These are phyloP conservation scores for Didymosphaeria variabile DNA, from an alignment of 2,329 filamentous ascomycete genomes.

Conservation along the genomic window DNA sequence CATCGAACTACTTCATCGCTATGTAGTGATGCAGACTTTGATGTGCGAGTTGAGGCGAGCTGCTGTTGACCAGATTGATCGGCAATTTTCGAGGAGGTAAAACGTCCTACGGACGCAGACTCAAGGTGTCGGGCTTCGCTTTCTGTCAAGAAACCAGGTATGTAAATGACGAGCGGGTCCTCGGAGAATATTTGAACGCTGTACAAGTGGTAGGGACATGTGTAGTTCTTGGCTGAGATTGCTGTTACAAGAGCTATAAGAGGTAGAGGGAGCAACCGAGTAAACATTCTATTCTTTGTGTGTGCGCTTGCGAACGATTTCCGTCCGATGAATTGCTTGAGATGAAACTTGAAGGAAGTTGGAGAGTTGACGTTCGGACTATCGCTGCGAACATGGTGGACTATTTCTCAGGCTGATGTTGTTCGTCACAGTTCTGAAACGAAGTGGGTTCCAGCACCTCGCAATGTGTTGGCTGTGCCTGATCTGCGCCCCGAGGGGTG, in stretches of 20 bases:
- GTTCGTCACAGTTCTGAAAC: constrained; percentile 26
- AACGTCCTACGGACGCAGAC: constrained; percentile 55
- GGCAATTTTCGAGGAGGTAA: constrained; percentile 32
- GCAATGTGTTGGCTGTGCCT: constrained; percentile 22
- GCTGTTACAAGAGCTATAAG: constrained; percentile 17
- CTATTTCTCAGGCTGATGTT: constrained; percentile 11
- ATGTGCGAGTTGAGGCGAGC: constrained; percentile 31
- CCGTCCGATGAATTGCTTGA: not conserved
- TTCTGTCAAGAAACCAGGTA: constrained; percentile 62
- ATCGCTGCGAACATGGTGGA: constrained; percentile 10
- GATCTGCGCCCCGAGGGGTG: constrained; percentile 20
- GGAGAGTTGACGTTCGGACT: constrained; percentile 1
- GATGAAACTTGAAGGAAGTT: not conserved
- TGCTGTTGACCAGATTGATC: constrained; percentile 32
- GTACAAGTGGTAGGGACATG: constrained; percentile 50
- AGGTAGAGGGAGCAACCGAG: constrained; percentile 13
- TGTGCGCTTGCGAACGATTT: not conserved
- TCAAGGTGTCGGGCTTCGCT: constrained; percentile 60
- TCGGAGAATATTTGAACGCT: constrained; percentile 60
- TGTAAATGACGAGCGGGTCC: constrained; percentile 65
- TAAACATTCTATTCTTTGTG: no score
- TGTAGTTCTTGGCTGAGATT: constrained; percentile 20
- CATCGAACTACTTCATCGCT: constrained; percentile 60
- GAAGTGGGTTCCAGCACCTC: constrained; percentile 19
- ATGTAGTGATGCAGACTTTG: constrained; percentile 32